Base-by-base conservation (phyloP, 352 stramenopile species). In the Phytophthora tubulina region DNA sequence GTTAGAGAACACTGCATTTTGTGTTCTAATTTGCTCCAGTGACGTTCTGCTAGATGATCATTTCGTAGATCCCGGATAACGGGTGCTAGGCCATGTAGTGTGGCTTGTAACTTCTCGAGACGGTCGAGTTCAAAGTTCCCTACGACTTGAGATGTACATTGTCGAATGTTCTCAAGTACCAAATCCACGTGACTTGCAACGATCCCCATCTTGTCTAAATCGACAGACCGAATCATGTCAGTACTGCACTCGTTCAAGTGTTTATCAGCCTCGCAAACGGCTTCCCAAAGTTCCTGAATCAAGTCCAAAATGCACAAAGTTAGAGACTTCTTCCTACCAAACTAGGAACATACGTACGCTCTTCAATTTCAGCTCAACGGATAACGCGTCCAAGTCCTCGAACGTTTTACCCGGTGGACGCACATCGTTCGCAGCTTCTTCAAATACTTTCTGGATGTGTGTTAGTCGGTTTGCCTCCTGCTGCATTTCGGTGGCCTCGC, bases 11-110 rank as follows among this genome's bases (percentile, higher is more conserved):
- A 89, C 14, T 83, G 64, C 68, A 93, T 74, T 53, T 91, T 94
- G 71, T 90, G 70, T 53, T 94, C 86, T 0, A 94, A 67, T 46
- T 92, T 92, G 2, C 69, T 83, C 86, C 86, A 94, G 58, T 94
- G 86, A 5, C 84, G 82, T 21, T 89, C 81, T 38, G 79, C 75
- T 17, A 94, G 17, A 30, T 82, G 61, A 0, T 83, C 75, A 32
- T 92, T 94, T 8, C 85, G 75, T 3, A 94, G 56, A 59, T 93
- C 84, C 4, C 80, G 82, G 39, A 94, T 82, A 0, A 93, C 78
- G 0, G 84, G 82, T 0, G 67, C 74, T 27, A 93, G 53, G 1
- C 80, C 75, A 35, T 89, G 74, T 3, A 94, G 51, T 3, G 75
- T 78, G n/a, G 49, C 48, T 61, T 89, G 82, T 2, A 80, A 62